These are phyloP conservation scores for Ilyonectria mors-panacis DNA, from an alignment of 2,329 filamentous ascomycete species.

Conservation along the genomic window DNA sequence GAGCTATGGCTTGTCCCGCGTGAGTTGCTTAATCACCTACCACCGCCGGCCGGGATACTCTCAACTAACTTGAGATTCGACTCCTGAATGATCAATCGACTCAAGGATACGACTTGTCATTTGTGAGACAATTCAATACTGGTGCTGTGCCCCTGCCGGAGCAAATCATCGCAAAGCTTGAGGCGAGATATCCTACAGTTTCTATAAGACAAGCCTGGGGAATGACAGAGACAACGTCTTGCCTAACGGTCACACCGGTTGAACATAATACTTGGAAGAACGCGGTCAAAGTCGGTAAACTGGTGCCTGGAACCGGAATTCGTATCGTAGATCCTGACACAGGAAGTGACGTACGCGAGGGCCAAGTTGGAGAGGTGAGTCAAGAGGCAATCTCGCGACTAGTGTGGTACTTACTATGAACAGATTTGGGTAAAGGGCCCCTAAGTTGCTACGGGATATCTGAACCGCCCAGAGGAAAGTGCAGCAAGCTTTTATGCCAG, in stretches of 20 bases:
- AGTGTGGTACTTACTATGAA: too few species aligned
- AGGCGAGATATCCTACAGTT: neutral
- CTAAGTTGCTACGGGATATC: slow-evolving; percentile 1
- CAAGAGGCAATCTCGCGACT: too few species aligned
- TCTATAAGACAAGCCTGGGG: slow-evolving; percentile 12
- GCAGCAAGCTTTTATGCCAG: neutral
- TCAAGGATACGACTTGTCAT: slow-evolving; percentile 8
- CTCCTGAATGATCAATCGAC: neutral
- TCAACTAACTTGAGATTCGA: too few species aligned
- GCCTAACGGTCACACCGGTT: slow-evolving; percentile 4
- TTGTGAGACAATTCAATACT: slow-evolving; percentile 15
- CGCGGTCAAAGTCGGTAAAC: slow-evolving; percentile 11
- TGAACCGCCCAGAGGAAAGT: neutral
- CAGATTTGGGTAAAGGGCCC: slow-evolving; percentile 5
- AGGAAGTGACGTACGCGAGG: neutral
- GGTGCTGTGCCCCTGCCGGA: slow-evolving; percentile 1
- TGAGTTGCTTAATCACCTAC: too few species aligned
- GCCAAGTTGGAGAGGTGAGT: slow-evolving; percentile 11
- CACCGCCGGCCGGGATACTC: too few species aligned
- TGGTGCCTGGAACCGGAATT: slow-evolving; percentile 11
- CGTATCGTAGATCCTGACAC: slow-evolving; percentile 8
- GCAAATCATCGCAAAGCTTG: slow-evolving; percentile 1
- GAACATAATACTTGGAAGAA: neutral
- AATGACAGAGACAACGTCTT: slow-evolving; percentile 17
- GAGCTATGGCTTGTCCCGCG: too few species aligned